A percentile compares a stretch with the other conserved stretches of the same genome.
Evolutionary conservation across 495 filamentous ascomycete species (phyloP).

Genomic region (Trichoderma reesei): DNA sequence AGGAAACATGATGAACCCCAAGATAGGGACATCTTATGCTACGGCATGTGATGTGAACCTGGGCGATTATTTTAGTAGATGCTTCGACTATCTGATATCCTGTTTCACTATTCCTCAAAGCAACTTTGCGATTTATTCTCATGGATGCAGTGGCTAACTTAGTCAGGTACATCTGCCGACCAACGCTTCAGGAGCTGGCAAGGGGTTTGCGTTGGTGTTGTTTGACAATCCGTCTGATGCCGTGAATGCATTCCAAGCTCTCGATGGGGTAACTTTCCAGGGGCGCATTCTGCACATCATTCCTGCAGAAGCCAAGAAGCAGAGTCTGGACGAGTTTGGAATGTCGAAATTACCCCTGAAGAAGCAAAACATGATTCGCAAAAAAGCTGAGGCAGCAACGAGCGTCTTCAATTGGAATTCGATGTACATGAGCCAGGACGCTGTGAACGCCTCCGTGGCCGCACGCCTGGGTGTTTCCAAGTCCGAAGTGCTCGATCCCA

Average conservation of each 20-base stretch:
- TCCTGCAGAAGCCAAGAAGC: conserved; percentile 64
- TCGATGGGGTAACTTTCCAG: conserved; percentile 80
- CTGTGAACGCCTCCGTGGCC: conserved; percentile 84
- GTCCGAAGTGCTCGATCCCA: conserved; percentile 83
- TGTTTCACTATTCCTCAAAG: background rate
- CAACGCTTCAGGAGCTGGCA: conserved; percentile 55
- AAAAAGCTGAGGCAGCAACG: conserved; percentile 64
- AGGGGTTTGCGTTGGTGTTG: conserved; percentile 84
- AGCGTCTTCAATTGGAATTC: conserved; percentile 93
- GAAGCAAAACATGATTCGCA: conserved; percentile 82
- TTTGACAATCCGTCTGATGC: conserved; percentile 61
- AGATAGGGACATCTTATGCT: conserved; percentile 99
- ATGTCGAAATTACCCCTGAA: conserved; percentile 85
- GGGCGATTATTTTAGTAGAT: conserved; percentile 59
- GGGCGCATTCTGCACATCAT: conserved; percentile 86
- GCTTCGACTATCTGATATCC: conserved; percentile 38
- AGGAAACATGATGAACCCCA: conserved; percentile 75
- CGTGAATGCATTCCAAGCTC: conserved; percentile 58
- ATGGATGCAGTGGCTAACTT: conserved; percentile 21
- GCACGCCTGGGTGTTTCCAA: conserved; percentile 81
- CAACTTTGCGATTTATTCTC: background rate
- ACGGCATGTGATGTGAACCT: conserved; percentile 47
- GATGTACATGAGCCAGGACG: conserved; percentile 95
- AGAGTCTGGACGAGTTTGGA: conserved; percentile 72
- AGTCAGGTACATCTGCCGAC: conserved; percentile 71